Base-by-base conservation (phyloP, 1,139 yeast genomes). In the Yamadazyma siamensis region DNA sequence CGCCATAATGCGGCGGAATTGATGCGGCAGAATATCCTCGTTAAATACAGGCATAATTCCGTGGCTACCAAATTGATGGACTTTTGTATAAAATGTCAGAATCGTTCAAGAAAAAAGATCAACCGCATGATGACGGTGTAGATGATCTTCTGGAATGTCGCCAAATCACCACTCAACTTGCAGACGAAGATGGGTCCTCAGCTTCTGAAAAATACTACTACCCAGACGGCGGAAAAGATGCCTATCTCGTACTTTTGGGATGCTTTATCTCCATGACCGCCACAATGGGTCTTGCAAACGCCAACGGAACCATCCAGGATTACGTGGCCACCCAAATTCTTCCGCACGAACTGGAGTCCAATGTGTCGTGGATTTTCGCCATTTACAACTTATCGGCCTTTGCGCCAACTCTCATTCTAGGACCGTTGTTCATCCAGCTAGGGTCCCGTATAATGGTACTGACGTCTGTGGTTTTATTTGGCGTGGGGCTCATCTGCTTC, bases 361-460 rank as follows among this genome's bases (percentile, higher is more conserved):
- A 52, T 5, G 42, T 56, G 4, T 54, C 54, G 4, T 57, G 62
- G 63, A 55, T 57, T 9, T 57, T 56, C 38, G 50, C 59, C 5
- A 32, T 49, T n/a, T 54, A 46, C 36, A 49, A 50, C 31, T 51
- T 56, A 28, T 34, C 48, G 28, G 47, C 50, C 11, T 56, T 56
- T 39, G 61, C 59, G 3, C 40, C 47, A 28, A 40, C 46, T 1
- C 27, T 56, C 10, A 29, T 56, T 5, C 38, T 46, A 28, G 57
- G 59, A 0, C 59, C 80, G 0, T 31, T 55, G 3, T 56, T 52
- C 36, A 56, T 54, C 31, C 41, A 46, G 13, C 28, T 52, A 13
- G 62, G 61, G 3, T 43, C 49, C 29, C 38, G 32, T 20, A 31
- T 37, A 6, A 55, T 58, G 12, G 29, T 54, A 5, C 23, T 36